phyloP scores from a whole-genome alignment of 106 monocot species.

The Acorus calamus region DNA sequence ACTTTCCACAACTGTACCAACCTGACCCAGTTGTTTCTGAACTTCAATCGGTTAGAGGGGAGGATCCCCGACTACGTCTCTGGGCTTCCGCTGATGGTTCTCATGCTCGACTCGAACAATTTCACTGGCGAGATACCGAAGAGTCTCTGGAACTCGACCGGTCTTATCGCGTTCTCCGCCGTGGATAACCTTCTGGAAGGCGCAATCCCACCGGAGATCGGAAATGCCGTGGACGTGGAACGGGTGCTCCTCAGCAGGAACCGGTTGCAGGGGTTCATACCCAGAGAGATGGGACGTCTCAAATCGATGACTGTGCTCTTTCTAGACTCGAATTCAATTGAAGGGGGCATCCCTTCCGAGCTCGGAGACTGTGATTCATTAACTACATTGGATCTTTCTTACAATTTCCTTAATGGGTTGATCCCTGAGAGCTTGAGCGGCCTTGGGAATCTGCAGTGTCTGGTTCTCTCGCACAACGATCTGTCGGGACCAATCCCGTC shows the following conservation, averaged over 20 bases:
- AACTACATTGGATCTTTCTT: too few species aligned
- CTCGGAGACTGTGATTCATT: too few species aligned
- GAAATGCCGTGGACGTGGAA: neutral
- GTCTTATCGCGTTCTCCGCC: neutral
- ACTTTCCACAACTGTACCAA: neutral
- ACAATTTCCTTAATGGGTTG: too few species aligned
- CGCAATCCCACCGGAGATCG: neutral
- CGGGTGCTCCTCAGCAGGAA: conserved; percentile 1
- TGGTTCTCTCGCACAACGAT: neutral
- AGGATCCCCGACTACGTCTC: conserved; percentile 1
- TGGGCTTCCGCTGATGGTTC: conserved; percentile 3
- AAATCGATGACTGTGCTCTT: neutral
- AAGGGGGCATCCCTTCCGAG: too few species aligned
- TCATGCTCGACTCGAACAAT: conserved; percentile 2
- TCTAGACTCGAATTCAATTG: too few species aligned
- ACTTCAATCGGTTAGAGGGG: neutral
- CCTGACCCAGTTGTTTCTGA: neutral
- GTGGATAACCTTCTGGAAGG: neutral
- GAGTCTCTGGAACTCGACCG: neutral
- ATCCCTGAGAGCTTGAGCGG: neutral
- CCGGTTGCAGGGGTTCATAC: neutral
- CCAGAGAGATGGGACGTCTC: neutral
- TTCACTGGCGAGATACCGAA: neutral
- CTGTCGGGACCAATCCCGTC: neutral
- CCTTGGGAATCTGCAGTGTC: neutral